These are phyloP conservation scores for Pseudocercospora musae DNA, from an alignment of 2,329 filamentous ascomycete genomes.

Conservation along the genomic window DNA sequence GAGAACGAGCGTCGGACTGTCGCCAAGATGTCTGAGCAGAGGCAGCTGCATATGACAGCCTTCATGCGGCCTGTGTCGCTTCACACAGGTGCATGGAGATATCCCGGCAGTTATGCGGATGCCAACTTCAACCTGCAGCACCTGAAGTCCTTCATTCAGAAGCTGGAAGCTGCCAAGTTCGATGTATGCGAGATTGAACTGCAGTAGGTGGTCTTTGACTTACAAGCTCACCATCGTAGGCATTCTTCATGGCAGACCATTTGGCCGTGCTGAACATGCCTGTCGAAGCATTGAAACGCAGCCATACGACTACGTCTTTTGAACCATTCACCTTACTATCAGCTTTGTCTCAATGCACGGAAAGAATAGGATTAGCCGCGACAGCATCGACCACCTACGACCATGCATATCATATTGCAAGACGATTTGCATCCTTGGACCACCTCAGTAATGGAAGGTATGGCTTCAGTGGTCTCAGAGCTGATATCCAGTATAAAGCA, in stretches of 20 bases:
- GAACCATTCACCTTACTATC: constrained; percentile 44
- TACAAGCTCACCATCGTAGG: constrained; percentile 14
- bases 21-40: constrained; percentile 12
- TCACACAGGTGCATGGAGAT: constrained; percentile 51
- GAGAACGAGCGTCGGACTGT: neutral
- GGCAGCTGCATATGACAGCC: constrained; percentile 52
- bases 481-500: no score
- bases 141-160: constrained; percentile 53
- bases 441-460: constrained; percentile 36
- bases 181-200: constrained; percentile 27
- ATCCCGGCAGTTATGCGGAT: constrained; percentile 53
- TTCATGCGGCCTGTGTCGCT: constrained; percentile 45
- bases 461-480: no score
- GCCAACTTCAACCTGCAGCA: constrained; percentile 58
- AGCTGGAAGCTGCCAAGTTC: constrained; percentile 49
- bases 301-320: constrained; percentile 58
- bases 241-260: constrained; percentile 52
- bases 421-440: constrained; percentile 38
- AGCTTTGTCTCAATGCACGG: constrained; percentile 45
- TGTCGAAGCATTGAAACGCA: constrained; percentile 54
- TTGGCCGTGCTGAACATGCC: constrained; percentile 42
- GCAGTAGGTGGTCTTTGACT: neutral
- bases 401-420: constrained; percentile 37
- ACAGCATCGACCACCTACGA: constrained; percentile 41
- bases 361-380: constrained; percentile 41